phyloP scores from a whole-genome alignment of 225 moss, liverwort and hornwort genomes.

The Thuidium tamariscinum region DNA sequence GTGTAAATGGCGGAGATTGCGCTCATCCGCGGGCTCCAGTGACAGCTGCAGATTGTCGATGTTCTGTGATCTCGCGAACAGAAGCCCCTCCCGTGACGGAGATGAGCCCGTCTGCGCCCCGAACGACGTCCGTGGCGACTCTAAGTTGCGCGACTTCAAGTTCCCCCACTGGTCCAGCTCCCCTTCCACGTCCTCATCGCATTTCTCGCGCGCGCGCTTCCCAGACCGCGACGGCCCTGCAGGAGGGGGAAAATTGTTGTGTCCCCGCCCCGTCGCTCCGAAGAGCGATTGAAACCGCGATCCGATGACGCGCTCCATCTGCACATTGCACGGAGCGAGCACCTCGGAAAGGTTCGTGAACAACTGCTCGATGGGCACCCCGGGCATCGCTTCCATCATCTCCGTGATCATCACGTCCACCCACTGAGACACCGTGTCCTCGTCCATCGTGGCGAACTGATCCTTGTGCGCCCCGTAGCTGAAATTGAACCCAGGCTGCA shows the following conservation, averaged over 20 bases:
- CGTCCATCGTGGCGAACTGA: slow-evolving; percentile 39
- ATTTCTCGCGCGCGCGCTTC: slow-evolving; percentile 23
- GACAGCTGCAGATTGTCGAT: slow-evolving; percentile 41
- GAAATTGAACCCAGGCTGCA: slow-evolving; percentile 4
- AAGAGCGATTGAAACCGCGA: slow-evolving; percentile 42
- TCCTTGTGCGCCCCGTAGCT: slow-evolving; percentile 14
- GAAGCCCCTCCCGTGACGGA: not conserved
- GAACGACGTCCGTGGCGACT: not conserved
- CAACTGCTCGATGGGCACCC: slow-evolving; percentile 51
- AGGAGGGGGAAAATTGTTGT: not conserved
- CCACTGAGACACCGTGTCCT: slow-evolving; percentile 45
- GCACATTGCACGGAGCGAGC: slow-evolving; percentile 32
- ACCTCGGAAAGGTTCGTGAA: slow-evolving; percentile 54
- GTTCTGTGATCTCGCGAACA: slow-evolving; percentile 13
- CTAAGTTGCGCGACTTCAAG: not conserved
- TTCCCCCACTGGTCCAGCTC: slow-evolving; percentile 8
- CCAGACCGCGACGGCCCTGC: not conserved
- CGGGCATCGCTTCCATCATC: slow-evolving; percentile 68
- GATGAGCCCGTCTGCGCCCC: not conserved
- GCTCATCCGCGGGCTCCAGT: slow-evolving; percentile 32
- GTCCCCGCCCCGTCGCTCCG: not conserved
- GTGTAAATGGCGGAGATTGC: slow-evolving; percentile 27
- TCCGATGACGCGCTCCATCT: slow-evolving; percentile 46
- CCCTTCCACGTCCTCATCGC: not conserved
- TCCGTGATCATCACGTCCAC: slow-evolving; percentile 68